phyloP scores from a whole-genome alignment of 2,329 filamentous ascomycete genomes.

The Seiridium cupressi region DNA sequence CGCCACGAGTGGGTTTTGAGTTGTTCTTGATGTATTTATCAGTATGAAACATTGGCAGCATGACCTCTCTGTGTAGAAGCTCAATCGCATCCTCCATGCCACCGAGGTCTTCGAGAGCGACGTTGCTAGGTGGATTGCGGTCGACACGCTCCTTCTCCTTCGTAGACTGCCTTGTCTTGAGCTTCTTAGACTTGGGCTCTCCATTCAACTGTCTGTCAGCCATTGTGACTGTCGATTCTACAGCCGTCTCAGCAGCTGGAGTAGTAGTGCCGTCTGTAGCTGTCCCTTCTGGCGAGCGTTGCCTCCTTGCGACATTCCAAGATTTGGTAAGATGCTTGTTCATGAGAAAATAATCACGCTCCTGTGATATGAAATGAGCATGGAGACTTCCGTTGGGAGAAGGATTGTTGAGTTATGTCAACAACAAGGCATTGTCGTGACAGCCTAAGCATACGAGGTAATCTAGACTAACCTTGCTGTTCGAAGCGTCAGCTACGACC shows the following conservation, averaged over 20 bases:
- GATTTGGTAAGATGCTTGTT: slow-evolving; percentile 40
- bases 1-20: slow-evolving; percentile 69
- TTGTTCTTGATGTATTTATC: slow-evolving; percentile 64
- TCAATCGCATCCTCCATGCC: slow-evolving; percentile 72
- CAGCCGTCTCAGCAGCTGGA: slow-evolving; percentile 23
- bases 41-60: slow-evolving; percentile 64
- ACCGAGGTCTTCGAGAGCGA: slow-evolving; percentile 70
- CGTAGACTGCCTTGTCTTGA: slow-evolving; percentile 48
- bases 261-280: slow-evolving; percentile 14
- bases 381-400: not conserved
- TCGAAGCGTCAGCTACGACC: slow-evolving; percentile 5
- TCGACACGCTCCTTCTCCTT: slow-evolving; percentile 41
- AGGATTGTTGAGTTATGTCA: not conserved
- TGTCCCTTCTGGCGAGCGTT: slow-evolving; percentile 16
- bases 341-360: slow-evolving; percentile 30
- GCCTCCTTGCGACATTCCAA: slow-evolving; percentile 31
- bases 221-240: slow-evolving; percentile 23
- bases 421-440: not conserved
- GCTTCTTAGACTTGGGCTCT: slow-evolving; percentile 65
- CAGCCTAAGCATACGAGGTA: not conserved
- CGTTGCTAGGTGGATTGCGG: slow-evolving; percentile 62
- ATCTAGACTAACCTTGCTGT: slow-evolving; percentile 20
- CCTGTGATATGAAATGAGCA: slow-evolving; percentile 13
- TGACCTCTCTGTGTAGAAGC: slow-evolving; percentile 6
- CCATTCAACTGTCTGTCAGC: slow-evolving; percentile 58